Conservation (phyloP, 176 grass and related monocot genomes). For the Musa schizocarpa region DNA sequence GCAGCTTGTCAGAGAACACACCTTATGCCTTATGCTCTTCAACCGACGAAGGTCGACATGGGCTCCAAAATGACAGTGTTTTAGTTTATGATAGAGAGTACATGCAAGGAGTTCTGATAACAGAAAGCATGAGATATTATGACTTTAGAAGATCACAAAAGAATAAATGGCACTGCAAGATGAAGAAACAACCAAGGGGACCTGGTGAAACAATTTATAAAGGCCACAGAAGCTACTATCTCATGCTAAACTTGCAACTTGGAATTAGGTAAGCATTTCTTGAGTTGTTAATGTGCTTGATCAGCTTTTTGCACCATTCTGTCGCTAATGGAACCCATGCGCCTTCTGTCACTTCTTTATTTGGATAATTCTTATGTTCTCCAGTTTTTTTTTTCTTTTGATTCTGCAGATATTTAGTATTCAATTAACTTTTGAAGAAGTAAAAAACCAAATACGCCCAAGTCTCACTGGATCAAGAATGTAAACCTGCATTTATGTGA, state of each 20-base stretch:
- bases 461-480: no score
- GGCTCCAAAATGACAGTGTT: slow-evolving; percentile 32
- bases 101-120: slow-evolving; percentile 82
- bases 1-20: slow-evolving; percentile 34
- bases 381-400: not conserved
- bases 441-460: no score
- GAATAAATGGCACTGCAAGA: slow-evolving; percentile 38
- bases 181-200: slow-evolving; percentile 42
- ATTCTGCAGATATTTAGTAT: not conserved
- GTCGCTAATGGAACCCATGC: not conserved
- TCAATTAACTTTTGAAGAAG: no score
- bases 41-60: slow-evolving; percentile 28
- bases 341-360: not conserved
- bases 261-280: slow-evolving; percentile 66
- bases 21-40: slow-evolving; percentile 31
- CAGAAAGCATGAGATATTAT: slow-evolving; percentile 47
- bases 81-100: slow-evolving; percentile 77
- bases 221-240: slow-evolving; percentile 92
- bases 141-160: slow-evolving; percentile 38
- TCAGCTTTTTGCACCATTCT: not conserved
- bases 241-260: slow-evolving; percentile 97
- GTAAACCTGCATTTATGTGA: no score
- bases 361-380: not conserved
- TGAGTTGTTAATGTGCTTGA: slow-evolving; percentile 1
- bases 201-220: slow-evolving; percentile 87